These are phyloP conservation scores for Nakazawaea holstii DNA, from an alignment of 805 yeast species.

Conservation along the genomic window DNA sequence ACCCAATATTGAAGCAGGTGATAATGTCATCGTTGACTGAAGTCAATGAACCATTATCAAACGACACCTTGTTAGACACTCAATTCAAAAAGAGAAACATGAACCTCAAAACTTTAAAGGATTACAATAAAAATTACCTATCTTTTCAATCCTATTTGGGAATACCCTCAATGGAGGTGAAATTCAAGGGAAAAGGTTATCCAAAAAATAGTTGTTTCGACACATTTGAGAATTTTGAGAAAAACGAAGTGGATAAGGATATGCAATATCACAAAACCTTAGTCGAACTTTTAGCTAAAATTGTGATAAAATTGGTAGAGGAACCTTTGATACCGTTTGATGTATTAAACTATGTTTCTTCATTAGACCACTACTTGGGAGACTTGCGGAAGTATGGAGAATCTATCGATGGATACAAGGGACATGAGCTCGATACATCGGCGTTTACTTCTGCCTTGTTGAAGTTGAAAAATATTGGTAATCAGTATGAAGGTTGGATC, in stretches of 20 bases:
- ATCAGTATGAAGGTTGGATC: constrained; percentile 48
- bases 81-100: constrained; percentile 11
- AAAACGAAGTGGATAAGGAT: constrained; percentile 44
- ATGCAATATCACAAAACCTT: constrained; percentile 53
- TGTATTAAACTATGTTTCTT: constrained; percentile 39
- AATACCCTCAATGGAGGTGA: constrained; percentile 62
- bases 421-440: constrained; percentile 18
- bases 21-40: constrained; percentile 35
- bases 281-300: constrained; percentile 47
- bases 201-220: constrained; percentile 63
- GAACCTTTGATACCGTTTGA: constrained; percentile 73
- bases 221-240: constrained; percentile 48
- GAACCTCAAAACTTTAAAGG: constrained; percentile 7
- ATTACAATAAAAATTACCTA: constrained; percentile 51
- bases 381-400: constrained; percentile 40
- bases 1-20: constrained; percentile 56
- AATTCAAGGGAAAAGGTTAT: constrained; percentile 35
- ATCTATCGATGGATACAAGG: constrained; percentile 8
- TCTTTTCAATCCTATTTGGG: constrained; percentile 65
- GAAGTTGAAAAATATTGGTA: constrained; percentile 37
- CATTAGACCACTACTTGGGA: constrained; percentile 35
- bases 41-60: constrained; percentile 21
- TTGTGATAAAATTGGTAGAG: constrained; percentile 60
- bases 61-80: constrained; percentile 17
- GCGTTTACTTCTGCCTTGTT: constrained; percentile 23